Conservation (phyloP, 2,329 filamentous ascomycete species). For the Neodidymelliopsis sp. region DNA sequence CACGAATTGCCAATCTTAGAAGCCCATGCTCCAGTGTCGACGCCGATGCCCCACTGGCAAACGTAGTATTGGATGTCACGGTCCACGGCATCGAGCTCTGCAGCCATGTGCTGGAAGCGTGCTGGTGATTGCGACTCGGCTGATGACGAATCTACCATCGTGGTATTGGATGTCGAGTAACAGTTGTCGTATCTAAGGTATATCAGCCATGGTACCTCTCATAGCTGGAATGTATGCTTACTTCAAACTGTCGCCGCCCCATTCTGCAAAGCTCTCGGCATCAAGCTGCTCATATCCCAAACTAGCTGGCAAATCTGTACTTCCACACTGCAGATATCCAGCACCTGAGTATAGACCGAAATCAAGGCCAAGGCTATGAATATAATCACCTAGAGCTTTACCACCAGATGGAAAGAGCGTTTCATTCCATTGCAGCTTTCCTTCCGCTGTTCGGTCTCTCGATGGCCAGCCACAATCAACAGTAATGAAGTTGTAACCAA, state of each 20-base stretch:
- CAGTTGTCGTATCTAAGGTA: slow-evolving; percentile 44
- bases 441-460: slow-evolving; percentile 50
- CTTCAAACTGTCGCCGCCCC: slow-evolving; percentile 57
- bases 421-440: slow-evolving; percentile 59
- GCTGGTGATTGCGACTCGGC: slow-evolving; percentile 37
- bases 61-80: slow-evolving; percentile 47
- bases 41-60: slow-evolving; percentile 51
- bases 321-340: slow-evolving; percentile 49
- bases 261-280: slow-evolving; percentile 62
- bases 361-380: slow-evolving; percentile 58
- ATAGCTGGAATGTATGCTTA: slow-evolving; percentile 43
- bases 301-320: slow-evolving; percentile 55
- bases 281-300: slow-evolving; percentile 64
- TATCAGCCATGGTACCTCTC: too few relatives aligned
- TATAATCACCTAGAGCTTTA: slow-evolving; percentile 58
- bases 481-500: slow-evolving; percentile 65
- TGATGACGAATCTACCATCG: slow-evolving; percentile 48
- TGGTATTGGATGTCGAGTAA: slow-evolving; percentile 37
- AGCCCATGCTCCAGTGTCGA: slow-evolving; percentile 45
- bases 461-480: slow-evolving; percentile 67
- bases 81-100: slow-evolving; percentile 34
- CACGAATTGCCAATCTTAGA: slow-evolving; percentile 46
- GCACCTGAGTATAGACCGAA: slow-evolving; percentile 63
- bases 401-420: slow-evolving; percentile 61
- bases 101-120: slow-evolving; percentile 42